phyloP scores from a whole-genome alignment of 805 yeast genomes.

The Saccharomycopsis olivae region DNA sequence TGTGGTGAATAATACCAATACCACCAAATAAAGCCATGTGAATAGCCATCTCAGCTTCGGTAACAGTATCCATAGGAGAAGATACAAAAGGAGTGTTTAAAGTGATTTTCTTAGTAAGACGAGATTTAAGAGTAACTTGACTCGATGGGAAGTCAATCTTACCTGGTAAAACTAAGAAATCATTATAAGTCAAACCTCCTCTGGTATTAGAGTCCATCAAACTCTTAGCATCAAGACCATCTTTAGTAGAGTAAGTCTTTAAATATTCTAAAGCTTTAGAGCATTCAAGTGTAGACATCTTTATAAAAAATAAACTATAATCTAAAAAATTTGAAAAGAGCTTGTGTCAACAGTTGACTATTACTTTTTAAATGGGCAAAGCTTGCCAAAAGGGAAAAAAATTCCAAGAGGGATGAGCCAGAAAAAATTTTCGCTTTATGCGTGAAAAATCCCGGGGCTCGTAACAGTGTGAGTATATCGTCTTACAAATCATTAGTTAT shows the following conservation, averaged over 20 bases:
- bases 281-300: conserved; percentile 27
- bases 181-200: conserved; percentile 98
- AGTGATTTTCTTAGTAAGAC: conserved; percentile 82
- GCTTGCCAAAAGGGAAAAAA: conserved; percentile 8
- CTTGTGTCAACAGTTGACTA: background rate
- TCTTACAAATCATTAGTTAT: too few relatives aligned
- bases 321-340: too few relatives aligned
- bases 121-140: conserved; percentile 68
- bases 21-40: conserved; percentile 98
- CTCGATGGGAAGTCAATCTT: conserved; percentile 82
- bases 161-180: conserved; percentile 91
- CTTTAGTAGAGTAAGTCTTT: conserved; percentile 54
- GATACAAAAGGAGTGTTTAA: conserved; percentile 92
- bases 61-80: conserved; percentile 99
- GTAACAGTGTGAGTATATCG: too few relatives aligned
- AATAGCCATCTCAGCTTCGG: conserved; percentile 96
- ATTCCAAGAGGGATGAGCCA: background rate
- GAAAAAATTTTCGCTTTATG: background rate
- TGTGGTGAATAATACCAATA: conserved; percentile 97
- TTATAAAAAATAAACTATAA: background rate
- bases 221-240: conserved; percentile 75
- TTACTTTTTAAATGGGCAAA: conserved; percentile 1
- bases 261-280: conserved; percentile 61
- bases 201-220: conserved; percentile 83
- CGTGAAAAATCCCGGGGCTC: too few relatives aligned